Base-by-base conservation (phyloP, 2,329 filamentous ascomycete species). In the Lachnum nothofagi region DNA sequence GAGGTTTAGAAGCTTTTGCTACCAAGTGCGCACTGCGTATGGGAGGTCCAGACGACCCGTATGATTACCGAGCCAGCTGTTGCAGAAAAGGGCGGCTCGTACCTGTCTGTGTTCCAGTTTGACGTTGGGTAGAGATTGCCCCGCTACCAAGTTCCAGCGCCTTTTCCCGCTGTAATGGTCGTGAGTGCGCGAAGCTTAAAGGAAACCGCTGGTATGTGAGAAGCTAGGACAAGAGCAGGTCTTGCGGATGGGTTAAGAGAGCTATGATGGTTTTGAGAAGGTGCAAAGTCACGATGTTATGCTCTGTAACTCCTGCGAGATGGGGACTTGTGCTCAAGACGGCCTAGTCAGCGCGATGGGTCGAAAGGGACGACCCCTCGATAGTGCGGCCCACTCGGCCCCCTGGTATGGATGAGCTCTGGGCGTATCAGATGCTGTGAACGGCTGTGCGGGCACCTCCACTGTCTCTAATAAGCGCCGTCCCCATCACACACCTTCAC, bases 101-200 rank as follows among this genome's bases (percentile, higher is more conserved):
- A 60, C 58, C 58, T 60, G 39, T 52, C 42, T 55, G 49, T 54
- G 53, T 54, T 57, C 50, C 54, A 56, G 53, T 46, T 44, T 52
- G 54, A 54, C 45, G 52, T 54, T 49, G 53, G 49, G n/a, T n/a
- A n/a, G n/a, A n/a, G 29, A 48, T 41, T 57, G 58, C 59, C 59
- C 57, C 59, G 56, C 59, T 59, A 56, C 57, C 55, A 57, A 53
- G 56, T 52, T 56, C 25, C 29, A 20, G 50, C 45, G 42, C 42
- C 42, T 41, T 48, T 53, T 37, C 40, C 25, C 35, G 46, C 24
- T 41, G 20, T n/a, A 24, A 29, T 50, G 4, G 31, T 44, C 19
- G 37, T 37, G 35, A 25, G 34, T 42, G 46, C 41, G 46, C 43
- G 42, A 42, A 48, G 37, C 9, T 14, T 17, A 19, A 6, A 17